Conservation (phyloP, 2,329 filamentous ascomycete genomes). For the Aulographum hederae region DNA sequence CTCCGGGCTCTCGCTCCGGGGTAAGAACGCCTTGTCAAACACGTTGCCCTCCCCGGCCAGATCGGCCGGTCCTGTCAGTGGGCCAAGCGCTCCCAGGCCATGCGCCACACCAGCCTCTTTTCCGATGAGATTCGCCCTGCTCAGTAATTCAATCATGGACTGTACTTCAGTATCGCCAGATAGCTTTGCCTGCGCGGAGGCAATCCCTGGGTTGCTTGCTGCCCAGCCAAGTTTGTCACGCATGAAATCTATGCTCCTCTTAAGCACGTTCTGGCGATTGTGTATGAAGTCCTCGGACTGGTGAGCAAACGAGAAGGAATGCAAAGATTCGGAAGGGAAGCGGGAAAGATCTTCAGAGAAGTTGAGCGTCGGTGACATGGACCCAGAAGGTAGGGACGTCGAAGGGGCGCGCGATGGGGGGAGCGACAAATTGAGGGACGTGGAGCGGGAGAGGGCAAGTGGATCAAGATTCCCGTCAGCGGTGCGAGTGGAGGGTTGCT, state of each 20-base stretch:
- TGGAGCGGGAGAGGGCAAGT: slow-evolving; percentile 40
- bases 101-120: slow-evolving; percentile 40
- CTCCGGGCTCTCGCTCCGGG: slow-evolving; percentile 25
- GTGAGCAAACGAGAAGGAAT: slow-evolving; percentile 95
- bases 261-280: slow-evolving; percentile 80
- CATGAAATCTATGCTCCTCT: slow-evolving; percentile 92
- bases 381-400: slow-evolving; percentile 29
- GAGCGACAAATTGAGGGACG: slow-evolving; percentile 3
- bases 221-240: slow-evolving; percentile 77
- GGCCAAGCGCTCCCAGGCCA: slow-evolving; percentile 34
- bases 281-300: slow-evolving; percentile 86
- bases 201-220: slow-evolving; percentile 54
- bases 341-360: slow-evolving; percentile 78
- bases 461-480: slow-evolving; percentile 51
- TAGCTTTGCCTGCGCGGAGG: slow-evolving; percentile 65
- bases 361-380: slow-evolving; percentile 49
- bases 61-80: slow-evolving; percentile 64
- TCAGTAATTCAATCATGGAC: slow-evolving; percentile 75
- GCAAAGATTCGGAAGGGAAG: slow-evolving; percentile 88
- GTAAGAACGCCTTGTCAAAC: slow-evolving; percentile 67
- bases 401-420: slow-evolving; percentile 37
- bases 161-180: slow-evolving; percentile 75
- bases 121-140: slow-evolving; percentile 61
- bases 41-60: slow-evolving; percentile 58
- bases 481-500: slow-evolving; percentile 52